A percentile compares a stretch with the other conserved stretches of the same genome.
Evolutionary conservation across 495 filamentous ascomycete species (phyloP).

Genomic region (Penicillium verhagenii): DNA sequence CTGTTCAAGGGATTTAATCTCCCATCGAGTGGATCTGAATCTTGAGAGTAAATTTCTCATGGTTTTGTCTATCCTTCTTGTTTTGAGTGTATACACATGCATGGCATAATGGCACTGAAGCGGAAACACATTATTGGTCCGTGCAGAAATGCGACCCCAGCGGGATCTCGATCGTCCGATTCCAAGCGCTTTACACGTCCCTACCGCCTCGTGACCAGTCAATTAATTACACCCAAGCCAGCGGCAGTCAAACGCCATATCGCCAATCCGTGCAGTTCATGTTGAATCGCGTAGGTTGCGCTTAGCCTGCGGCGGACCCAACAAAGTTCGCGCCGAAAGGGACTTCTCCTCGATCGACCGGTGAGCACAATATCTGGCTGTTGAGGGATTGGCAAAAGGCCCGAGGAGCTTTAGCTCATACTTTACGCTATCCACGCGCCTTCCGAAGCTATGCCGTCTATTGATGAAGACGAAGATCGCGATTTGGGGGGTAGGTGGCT

Average conservation of each 20-base stretch:
- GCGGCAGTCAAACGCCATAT: background rate
- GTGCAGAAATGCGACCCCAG: background rate
- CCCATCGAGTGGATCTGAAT: too few species aligned
- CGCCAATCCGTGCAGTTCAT: background rate
- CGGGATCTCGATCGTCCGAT: background rate
- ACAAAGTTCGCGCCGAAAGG: background rate
- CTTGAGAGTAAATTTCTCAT: too few species aligned
- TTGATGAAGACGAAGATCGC: slow-evolving; percentile 55
- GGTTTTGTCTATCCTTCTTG: too few species aligned
- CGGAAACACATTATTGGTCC: background rate
- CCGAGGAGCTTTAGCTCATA: background rate
- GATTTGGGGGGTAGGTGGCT: slow-evolving; percentile 48
- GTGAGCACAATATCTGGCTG: background rate
- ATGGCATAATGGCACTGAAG: too few species aligned
- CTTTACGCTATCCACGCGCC: background rate
- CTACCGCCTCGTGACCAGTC: background rate
- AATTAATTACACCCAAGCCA: background rate
- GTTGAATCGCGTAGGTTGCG: background rate
- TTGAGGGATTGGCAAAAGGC: background rate
- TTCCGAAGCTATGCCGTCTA: slow-evolving; percentile 26
- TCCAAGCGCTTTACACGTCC: background rate
- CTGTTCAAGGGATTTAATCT: too few species aligned
- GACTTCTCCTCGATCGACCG: background rate
- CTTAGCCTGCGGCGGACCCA: background rate
- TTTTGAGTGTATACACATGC: too few species aligned